Conservation (phyloP, 495 filamentous ascomycete species). For the Acidomyces sp. region DNA sequence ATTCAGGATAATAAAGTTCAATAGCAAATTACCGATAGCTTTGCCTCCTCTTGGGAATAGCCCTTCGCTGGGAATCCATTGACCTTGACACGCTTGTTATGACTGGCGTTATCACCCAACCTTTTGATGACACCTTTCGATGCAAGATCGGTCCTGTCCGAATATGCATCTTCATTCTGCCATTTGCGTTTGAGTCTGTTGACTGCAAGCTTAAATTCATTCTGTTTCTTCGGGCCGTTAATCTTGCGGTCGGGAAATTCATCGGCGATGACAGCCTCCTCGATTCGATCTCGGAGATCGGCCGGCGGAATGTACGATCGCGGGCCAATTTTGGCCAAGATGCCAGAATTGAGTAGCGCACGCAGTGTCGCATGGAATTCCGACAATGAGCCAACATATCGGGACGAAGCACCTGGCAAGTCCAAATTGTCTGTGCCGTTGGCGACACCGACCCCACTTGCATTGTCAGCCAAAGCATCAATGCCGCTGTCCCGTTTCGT, state of each 20-base stretch:
- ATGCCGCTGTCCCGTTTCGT: constrained; percentile 15
- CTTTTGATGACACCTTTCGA: constrained; percentile 14
- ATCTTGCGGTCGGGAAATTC: constrained; percentile 20
- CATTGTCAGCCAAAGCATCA: constrained; percentile 10
- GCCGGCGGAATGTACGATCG: constrained; percentile 39
- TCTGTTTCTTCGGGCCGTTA: constrained; percentile 23
- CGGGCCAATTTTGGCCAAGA: constrained; percentile 36
- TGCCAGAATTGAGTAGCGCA: constrained; percentile 35
- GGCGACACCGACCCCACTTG: constrained; percentile 22
- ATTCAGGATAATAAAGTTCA: constrained; percentile 1
- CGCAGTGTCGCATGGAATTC: constrained; percentile 35
- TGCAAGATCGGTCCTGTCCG: constrained; percentile 18
- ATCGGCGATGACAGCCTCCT: constrained; percentile 31
- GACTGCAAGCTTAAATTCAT: constrained; percentile 30
- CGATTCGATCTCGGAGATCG: constrained; percentile 39
- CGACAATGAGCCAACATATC: neutral
- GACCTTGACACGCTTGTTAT: constrained; percentile 16
- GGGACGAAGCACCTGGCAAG: neutral
- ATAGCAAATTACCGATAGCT: constrained; percentile 17
- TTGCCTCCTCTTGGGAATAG: constrained; percentile 4
- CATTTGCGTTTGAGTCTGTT: constrained; percentile 48
- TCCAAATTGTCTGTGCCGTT: constrained; percentile 13
- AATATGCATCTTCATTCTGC: constrained; percentile 39
- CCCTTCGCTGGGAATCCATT: constrained; percentile 19
- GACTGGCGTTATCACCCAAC: neutral